phyloP scores from a whole-genome alignment of 345 rosid species.

The Iberis pinnata region DNA sequence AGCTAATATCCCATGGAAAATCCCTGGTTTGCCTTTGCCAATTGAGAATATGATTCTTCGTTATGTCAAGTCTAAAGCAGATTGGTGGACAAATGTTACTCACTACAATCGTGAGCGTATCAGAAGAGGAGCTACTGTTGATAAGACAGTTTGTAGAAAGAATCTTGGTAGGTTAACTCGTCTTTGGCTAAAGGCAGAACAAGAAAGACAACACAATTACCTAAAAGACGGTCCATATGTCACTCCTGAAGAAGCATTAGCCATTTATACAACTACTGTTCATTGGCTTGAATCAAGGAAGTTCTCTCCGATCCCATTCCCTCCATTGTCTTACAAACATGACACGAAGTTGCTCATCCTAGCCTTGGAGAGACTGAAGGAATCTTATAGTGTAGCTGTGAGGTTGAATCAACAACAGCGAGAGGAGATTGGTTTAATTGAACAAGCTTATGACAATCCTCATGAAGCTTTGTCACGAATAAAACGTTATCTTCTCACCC shows the following conservation, averaged over 20 bases:
- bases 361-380: slow-evolving; percentile 84
- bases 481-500: slow-evolving; percentile 85
- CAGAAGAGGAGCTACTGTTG: slow-evolving; percentile 91
- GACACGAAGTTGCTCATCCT: slow-evolving; percentile 85
- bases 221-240: slow-evolving; percentile 86
- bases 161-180: slow-evolving; percentile 85
- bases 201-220: slow-evolving; percentile 89
- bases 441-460: slow-evolving; percentile 91
- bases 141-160: slow-evolving; percentile 86
- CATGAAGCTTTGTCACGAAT: slow-evolving; percentile 84
- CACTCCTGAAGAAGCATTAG: slow-evolving; percentile 88
- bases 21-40: slow-evolving; percentile 85
- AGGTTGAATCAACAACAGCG: slow-evolving; percentile 80
- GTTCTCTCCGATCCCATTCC: slow-evolving; percentile 84
- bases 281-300: slow-evolving; percentile 87
- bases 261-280: slow-evolving; percentile 72
- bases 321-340: slow-evolving; percentile 83
- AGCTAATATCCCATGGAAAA: slow-evolving; percentile 95
- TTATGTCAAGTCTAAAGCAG: slow-evolving; percentile 83
- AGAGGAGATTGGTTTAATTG: slow-evolving; percentile 90
- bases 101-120: slow-evolving; percentile 91
- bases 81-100: slow-evolving; percentile 95
- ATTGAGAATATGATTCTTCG: slow-evolving; percentile 91
- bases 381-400: slow-evolving; percentile 83
- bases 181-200: slow-evolving; percentile 91